These are phyloP conservation scores for Ambrosia artemisiifolia DNA, from an alignment of 129 eudicot genomes.

Conservation along the genomic window DNA sequence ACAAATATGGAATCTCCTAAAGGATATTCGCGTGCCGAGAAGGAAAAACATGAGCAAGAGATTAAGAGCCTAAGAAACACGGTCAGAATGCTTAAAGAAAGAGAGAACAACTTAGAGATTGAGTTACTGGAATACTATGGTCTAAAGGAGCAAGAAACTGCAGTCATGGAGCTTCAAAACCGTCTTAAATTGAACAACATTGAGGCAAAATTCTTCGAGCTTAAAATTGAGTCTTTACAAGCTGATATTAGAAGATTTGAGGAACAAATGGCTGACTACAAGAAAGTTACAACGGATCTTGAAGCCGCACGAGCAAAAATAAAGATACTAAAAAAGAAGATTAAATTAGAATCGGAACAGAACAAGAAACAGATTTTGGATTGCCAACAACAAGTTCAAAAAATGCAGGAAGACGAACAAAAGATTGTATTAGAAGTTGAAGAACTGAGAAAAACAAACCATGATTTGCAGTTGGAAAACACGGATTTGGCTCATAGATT, in stretches of 20 bases:
- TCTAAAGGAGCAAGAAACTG: slow-evolving; percentile 81
- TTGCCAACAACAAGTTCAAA: slow-evolving; percentile 55
- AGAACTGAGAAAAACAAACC: slow-evolving; percentile 47
- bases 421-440: slow-evolving; percentile 28
- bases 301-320: slow-evolving; percentile 74
- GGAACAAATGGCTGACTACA: slow-evolving; percentile 58
- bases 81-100: slow-evolving; percentile 55
- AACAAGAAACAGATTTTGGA: slow-evolving; percentile 46
- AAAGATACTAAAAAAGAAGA: slow-evolving; percentile 52
- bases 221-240: slow-evolving; percentile 69
- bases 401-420: slow-evolving; percentile 53
- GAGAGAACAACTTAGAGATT: slow-evolving; percentile 65
- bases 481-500: slow-evolving; percentile 60
- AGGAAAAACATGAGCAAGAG: slow-evolving; percentile 54
- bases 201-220: slow-evolving; percentile 63
- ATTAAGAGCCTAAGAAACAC: slow-evolving; percentile 48
- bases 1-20: slow-evolving; percentile 22
- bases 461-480: slow-evolving; percentile 44
- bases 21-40: slow-evolving; percentile 23
- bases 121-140: slow-evolving; percentile 89
- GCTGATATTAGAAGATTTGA: slow-evolving; percentile 58
- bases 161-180: slow-evolving; percentile 80
- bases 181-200: slow-evolving; percentile 58
- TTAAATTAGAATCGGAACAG: slow-evolving; percentile 59
- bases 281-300: slow-evolving; percentile 55